Evolutionary conservation across 495 filamentous ascomycete genomes (phyloP), one percentile per base, ranked within the genome.

Genomic region (Sabuloglossum arenarium): DNA sequence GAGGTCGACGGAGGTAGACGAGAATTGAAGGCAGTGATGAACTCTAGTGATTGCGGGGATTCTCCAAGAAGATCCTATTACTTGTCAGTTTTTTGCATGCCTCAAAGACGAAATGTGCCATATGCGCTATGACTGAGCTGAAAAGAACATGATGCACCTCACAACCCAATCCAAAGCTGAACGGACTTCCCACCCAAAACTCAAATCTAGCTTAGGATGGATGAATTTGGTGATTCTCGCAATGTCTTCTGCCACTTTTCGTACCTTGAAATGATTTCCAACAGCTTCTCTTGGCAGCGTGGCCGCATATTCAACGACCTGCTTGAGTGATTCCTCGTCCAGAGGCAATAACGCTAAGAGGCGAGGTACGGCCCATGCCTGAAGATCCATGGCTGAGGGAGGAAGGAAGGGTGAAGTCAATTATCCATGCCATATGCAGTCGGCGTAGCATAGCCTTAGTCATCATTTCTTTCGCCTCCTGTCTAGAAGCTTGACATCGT

Each of bases 1-100:
- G 59, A 31, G 19, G 58, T 30, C n/a, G 65, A 31, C 1, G 66
- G 46, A 43, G 30, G 19, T 21, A 37, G 30, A 14, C 79, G 81
- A 10, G 80, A 71, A 65, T 91, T 97, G 74, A 94, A 97, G 43
- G 81, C 80, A 24, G 87, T 79, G 61, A 98, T 94, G 65, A 97
- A 98, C 58, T 94, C 88, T 58, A 96, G 68, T 0, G 84, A 81
- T 59, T 84, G 79, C 14, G 87, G 77, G 6, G 86, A 86, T 65
- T 94, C 86, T 47, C 88, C 91, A 1, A 98, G 78, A 30, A 97
- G 72, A 65, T 86, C 85, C 66, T 82, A 29, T 14, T 51, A 14
- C 14, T 19, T 29, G 24, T 47, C n/a, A 47, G 45, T 24, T 12
- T 47, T n/a, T 8, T 24, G 10, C 45, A 27, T 24, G 45, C 34